Evolutionary conservation across 495 filamentous ascomycete species (phyloP).

Genomic region (Bombardia bombarda): DNA sequence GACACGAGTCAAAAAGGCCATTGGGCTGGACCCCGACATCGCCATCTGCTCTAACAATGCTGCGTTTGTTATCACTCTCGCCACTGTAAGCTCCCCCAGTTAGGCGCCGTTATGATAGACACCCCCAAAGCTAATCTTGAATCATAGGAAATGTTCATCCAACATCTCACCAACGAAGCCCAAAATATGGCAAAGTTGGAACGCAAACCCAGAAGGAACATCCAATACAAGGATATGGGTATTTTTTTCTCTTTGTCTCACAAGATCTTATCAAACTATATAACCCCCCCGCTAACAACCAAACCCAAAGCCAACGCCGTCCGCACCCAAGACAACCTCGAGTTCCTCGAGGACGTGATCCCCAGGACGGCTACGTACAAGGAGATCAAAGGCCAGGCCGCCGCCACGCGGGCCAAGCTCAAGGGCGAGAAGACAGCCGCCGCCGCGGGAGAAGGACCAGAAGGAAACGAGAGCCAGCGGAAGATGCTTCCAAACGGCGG

Average conservation of each 20-base stretch:
- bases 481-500: slow-evolving; percentile 17
- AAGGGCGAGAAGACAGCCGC: slow-evolving; percentile 19
- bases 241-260: neutral
- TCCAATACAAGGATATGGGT: slow-evolving; percentile 95
- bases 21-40: slow-evolving; percentile 80
- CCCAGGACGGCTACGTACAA: slow-evolving; percentile 77
- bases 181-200: slow-evolving; percentile 86
- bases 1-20: slow-evolving; percentile 88
- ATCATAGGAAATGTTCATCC: slow-evolving; percentile 85
- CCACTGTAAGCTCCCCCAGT: slow-evolving; percentile 51
- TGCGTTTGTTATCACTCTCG: slow-evolving; percentile 88
- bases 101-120: neutral
- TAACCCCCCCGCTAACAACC: slow-evolving; percentile 15
- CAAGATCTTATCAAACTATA: neutral
- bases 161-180: slow-evolving; percentile 77
- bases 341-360: slow-evolving; percentile 88
- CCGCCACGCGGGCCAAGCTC: slow-evolving; percentile 31
- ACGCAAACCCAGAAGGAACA: slow-evolving; percentile 81
- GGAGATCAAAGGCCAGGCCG: slow-evolving; percentile 56
- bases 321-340: slow-evolving; percentile 82
- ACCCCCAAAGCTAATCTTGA: neutral
- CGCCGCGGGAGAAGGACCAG: no score
- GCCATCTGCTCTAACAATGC: slow-evolving; percentile 80
- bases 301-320: slow-evolving; percentile 64
- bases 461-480: no score